phyloP scores from a whole-genome alignment of 768 basidiomycete species.

The Phylloporus sp. region DNA sequence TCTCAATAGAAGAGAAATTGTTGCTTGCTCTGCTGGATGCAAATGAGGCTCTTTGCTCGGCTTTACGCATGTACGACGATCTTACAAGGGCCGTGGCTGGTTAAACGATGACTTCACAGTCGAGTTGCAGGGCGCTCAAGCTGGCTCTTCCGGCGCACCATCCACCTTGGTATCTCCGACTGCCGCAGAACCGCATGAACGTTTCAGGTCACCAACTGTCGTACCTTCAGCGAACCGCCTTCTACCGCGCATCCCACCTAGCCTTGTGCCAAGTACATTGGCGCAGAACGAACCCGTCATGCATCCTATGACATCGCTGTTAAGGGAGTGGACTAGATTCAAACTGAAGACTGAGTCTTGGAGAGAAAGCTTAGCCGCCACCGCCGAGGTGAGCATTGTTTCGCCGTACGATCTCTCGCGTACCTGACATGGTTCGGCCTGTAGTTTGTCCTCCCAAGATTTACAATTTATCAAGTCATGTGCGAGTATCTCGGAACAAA shows the following conservation, averaged over 20 bases:
- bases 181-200: conserved; percentile 28
- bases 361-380: background rate
- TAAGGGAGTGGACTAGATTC: conserved; percentile 5
- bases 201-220: conserved; percentile 28
- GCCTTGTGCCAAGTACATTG: conserved; percentile 16
- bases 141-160: conserved; percentile 30
- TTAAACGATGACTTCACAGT: conserved; percentile 21
- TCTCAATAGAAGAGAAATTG: conserved; percentile 72
- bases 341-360: background rate
- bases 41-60: conserved; percentile 66
- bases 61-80: conserved; percentile 74
- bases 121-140: conserved; percentile 20
- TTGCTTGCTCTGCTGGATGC: conserved; percentile 70
- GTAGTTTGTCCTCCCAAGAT: background rate
- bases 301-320: background rate
- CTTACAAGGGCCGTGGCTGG: conserved; percentile 62
- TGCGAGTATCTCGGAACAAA: background rate
- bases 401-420: background rate
- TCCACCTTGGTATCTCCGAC: conserved; percentile 26
- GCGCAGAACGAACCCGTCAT: conserved; percentile 11
- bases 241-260: conserved; percentile 39
- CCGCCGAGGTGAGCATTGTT: background rate
- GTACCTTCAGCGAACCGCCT: conserved; percentile 32
- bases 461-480: background rate
- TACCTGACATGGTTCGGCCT: background rate